Evolutionary conservation across 192 early-diverging fungal species (phyloP), one percentile per base, ranked within the genome.

Genomic region (Haplosporangium gracile): DNA sequence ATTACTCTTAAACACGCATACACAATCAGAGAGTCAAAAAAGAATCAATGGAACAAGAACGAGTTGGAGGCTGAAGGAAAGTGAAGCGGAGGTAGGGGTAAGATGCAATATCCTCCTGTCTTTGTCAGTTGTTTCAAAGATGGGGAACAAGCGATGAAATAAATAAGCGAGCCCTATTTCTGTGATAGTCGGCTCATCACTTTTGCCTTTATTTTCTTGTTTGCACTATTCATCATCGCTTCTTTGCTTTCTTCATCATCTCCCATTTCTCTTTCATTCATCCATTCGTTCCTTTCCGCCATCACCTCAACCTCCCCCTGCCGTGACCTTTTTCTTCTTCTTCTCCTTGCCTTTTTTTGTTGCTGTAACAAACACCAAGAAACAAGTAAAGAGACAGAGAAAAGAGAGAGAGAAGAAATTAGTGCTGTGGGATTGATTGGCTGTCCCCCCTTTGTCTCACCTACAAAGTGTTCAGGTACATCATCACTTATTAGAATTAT

Each of bases 391-490:
- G 49, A 51, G 4, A 18, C 15, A 18, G 5, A 51, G 47, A 16
- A 49, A 13, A 49, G 4, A 13, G 47, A 13, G 47, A 51, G 0
- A 22, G 49, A 22, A 51, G 18, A 22, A 18, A 51, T 18, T 51
- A 51, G 49, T 20, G 49, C 49, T 18, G 18, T 51, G 18, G 16
- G 49, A 57, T 26, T 57, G 24, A 26, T 26, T 57, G 22, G 4
- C 5, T 22, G 18, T 5, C 49, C 5, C 18, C 47, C 70, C 70
- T 42, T 40, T 72, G 70, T 72, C 36, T 72, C 70, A 26, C n/a
- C 20, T 36, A 72, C 38, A 42, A 39, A 42, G 42, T 57, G 55
- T 72, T 47, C 70, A 72, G 70, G 70, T 72, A 72, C 70, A 26
- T 26, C 55, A 57, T 73, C 45, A 26, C n/a, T 51, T 45, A 26